Conservation (phyloP, 208 protist species). For the Spongospora subterranea region DNA sequence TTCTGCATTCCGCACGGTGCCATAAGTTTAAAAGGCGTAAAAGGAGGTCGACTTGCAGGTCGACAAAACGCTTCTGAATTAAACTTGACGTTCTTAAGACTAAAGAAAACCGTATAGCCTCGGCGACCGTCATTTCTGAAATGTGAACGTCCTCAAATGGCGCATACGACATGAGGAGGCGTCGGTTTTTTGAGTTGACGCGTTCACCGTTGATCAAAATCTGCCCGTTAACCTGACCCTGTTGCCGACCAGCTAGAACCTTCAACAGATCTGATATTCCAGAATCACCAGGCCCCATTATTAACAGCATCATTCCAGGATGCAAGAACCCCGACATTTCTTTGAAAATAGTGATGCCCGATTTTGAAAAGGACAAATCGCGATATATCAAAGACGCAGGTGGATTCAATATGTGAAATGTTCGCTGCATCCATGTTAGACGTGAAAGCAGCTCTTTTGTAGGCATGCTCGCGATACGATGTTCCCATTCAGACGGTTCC, state of each 20-base stretch:
- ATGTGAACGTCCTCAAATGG: neutral
- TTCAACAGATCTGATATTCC: neutral
- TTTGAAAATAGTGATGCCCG: neutral
- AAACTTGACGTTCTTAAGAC: neutral
- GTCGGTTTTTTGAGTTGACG: neutral
- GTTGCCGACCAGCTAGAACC: neutral
- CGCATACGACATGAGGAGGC: neutral
- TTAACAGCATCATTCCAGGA: neutral
- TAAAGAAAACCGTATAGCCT: neutral
- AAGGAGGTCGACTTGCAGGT: conserved; percentile 1
- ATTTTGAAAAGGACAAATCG: neutral
- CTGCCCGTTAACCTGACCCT: neutral
- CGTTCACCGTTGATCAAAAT: neutral
- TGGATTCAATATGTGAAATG: neutral
- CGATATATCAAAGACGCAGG: neutral
- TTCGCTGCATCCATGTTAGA: neutral
- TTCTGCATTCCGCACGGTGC: neutral
- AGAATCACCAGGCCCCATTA: neutral
- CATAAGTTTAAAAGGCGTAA: neutral
- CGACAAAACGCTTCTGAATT: neutral
- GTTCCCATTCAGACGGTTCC: too few species aligned
- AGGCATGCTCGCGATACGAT: neutral
- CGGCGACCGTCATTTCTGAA: neutral
- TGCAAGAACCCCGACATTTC: neutral
- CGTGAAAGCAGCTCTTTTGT: neutral